These are phyloP conservation scores for Escovopsis sp. DNA, from an alignment of 2,329 filamentous ascomycete genomes.

Conservation along the genomic window DNA sequence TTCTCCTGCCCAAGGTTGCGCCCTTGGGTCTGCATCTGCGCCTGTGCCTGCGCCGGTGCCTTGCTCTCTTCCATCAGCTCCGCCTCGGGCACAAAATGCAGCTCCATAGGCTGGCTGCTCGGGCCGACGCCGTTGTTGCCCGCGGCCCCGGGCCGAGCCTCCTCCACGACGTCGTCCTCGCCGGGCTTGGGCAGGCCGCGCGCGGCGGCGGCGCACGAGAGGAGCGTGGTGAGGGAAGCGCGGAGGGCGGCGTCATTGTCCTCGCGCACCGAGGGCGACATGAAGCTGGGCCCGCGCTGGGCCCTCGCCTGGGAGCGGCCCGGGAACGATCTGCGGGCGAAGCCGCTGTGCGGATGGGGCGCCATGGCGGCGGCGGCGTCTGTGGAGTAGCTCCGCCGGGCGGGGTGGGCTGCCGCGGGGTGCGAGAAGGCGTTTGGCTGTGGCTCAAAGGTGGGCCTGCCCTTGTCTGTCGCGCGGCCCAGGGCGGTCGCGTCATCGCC, in stretches of 20 bases:
- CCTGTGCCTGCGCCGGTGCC: constrained; percentile 8
- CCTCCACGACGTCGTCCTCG: constrained; percentile 22
- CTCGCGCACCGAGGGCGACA: constrained; percentile 61
- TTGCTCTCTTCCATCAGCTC: constrained; percentile 35
- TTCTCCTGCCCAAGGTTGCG: constrained; percentile 12
- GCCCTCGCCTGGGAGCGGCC: constrained; percentile 33
- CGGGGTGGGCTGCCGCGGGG: constrained; percentile 41
- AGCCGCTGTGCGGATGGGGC: constrained; percentile 32
- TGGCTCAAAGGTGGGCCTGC: constrained; percentile 51
- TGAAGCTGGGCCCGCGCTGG: constrained; percentile 41
- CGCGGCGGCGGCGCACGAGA: constrained; percentile 89
- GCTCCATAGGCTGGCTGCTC: constrained; percentile 39
- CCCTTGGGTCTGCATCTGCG: background rate
- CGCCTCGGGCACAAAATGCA: constrained; percentile 46
- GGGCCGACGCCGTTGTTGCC: constrained; percentile 25
- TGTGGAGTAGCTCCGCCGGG: constrained; percentile 34
- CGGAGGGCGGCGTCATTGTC: constrained; percentile 89
- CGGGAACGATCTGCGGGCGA: constrained; percentile 34
- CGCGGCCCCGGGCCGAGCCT: constrained; percentile 14
- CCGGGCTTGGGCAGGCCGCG: constrained; percentile 59
- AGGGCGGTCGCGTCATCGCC: constrained; percentile 76
- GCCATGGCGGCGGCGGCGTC: constrained; percentile 27
- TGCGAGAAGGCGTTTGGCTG: constrained; percentile 90
- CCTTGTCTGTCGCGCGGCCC: constrained; percentile 38
- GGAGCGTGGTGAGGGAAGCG: constrained; percentile 82